A percentile compares a stretch with the other conserved stretches of the same genome.
Conservation (phyloP, 345 rosid genomes). For the Gossypium longicalyx region DNA sequence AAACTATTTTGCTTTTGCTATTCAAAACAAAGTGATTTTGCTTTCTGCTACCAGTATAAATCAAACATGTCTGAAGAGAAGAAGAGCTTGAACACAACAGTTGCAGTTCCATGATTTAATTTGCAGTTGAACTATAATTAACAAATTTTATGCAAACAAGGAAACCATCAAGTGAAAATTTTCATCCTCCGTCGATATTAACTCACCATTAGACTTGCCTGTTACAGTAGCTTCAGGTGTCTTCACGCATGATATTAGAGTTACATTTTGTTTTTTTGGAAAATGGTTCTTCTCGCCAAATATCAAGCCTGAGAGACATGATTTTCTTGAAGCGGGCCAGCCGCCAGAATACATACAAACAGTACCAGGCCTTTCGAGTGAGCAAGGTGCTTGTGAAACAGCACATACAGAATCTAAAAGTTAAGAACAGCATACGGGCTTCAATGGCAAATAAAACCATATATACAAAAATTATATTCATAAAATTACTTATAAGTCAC, state of each 20-base stretch:
- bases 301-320: conserved; percentile 27
- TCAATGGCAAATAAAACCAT: not conserved
- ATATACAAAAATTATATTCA: not conserved
- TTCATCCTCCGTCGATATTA: not conserved
- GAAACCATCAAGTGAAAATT: not conserved
- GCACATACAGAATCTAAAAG: conserved; percentile 37
- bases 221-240: conserved; percentile 44
- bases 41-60: not conserved
- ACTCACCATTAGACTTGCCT: conserved; percentile 52
- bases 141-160: not conserved
- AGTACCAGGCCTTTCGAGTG: conserved; percentile 27
- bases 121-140: not conserved
- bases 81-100: not conserved
- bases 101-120: not conserved
- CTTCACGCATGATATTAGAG: conserved; percentile 36
- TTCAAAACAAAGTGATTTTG: not conserved
- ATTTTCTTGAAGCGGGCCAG: conserved; percentile 30
- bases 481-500: not conserved
- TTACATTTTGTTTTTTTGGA: conserved; percentile 21
- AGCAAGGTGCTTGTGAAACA: conserved; percentile 18
- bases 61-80: not conserved
- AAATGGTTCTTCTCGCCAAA: conserved; percentile 16
- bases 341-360: conserved; percentile 22
- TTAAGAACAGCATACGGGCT: not conserved
- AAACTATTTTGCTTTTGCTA: not conserved